Percentiles rank a stretch among this genome's conserved stretches.
Evolutionary conservation across 345 rosid species (phyloP).

Genomic region (Limnanthes douglasii): DNA sequence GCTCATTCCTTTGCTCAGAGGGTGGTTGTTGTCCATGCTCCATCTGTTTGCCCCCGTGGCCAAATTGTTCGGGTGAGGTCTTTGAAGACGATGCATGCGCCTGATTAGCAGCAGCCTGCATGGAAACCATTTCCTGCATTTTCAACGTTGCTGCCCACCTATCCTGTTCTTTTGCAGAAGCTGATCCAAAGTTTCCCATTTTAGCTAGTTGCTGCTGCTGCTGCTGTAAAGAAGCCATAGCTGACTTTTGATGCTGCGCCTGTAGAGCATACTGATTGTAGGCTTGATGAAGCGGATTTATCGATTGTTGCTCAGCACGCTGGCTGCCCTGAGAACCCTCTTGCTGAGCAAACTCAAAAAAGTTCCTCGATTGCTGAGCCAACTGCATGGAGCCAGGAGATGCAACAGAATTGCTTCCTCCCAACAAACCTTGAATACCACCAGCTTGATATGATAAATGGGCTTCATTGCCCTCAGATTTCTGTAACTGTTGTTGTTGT

Average conservation of each 20-base stretch:
- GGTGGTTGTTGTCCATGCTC: constrained; percentile 36
- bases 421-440: constrained; percentile 56
- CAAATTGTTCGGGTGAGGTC: constrained; percentile 46
- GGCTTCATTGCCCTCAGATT: constrained; percentile 58
- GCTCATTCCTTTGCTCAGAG: constrained; percentile 52
- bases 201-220: constrained; percentile 81
- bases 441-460: constrained; percentile 70
- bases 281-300: constrained; percentile 78
- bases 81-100: constrained; percentile 76
- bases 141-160: constrained; percentile 42
- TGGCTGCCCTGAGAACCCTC: constrained; percentile 37
- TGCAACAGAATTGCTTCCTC: constrained; percentile 44
- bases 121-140: constrained; percentile 69
- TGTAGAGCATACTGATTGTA: constrained; percentile 68
- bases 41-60: constrained; percentile 47
- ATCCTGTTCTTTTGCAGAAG: constrained; percentile 56
- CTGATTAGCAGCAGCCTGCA: constrained; percentile 56
- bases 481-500: constrained; percentile 53
- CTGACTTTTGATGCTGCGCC: constrained; percentile 58
- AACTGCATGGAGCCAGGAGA: constrained; percentile 64
- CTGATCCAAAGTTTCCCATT: constrained; percentile 45
- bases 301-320: constrained; percentile 60
- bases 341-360: constrained; percentile 63
- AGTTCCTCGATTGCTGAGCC: constrained; percentile 70
- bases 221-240: constrained; percentile 23